Evolutionary conservation across 306 rosid species (phyloP), one percentile per base, ranked within the genome.

Genomic region (Vigna hirtella): DNA sequence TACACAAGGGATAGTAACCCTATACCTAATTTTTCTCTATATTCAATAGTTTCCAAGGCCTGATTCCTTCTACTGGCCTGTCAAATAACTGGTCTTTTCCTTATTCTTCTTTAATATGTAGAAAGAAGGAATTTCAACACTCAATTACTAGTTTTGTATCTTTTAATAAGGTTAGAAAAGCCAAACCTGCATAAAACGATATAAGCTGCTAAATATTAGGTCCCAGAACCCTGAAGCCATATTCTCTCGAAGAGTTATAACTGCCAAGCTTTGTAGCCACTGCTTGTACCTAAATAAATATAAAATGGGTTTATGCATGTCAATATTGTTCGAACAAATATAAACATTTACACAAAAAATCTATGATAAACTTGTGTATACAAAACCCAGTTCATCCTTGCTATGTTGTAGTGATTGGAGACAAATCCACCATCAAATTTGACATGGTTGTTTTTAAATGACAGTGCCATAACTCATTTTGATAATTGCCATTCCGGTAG

Each of bases 131-230:
- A 47, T 47, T 6, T 48, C 28, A 71, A 16, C 48, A 82, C n/a
- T 62, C 70, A 64, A 53, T 13, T 42, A 61, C 47, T 22, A 53
- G 26, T 30, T 53, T 73, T 22, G 30, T 22, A 76, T 26, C 8
- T 42, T 76, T 59, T 77, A 38, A 15, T 18, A 20, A 75, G 67
- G 34, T 18, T 56, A 83, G 72, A 51, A 17, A 62, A 73, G 66
- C 14, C 58, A 79, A 66, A 93, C 97, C 97, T 93, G 96, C 28
- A 90, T 90, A 64, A 87, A 87, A 22, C 93, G 96, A 51, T 86
- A 93, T 28, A 93, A 86, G 66, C 82, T 72, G 79, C 42, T 71
- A 72, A 93, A 93, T 78, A 90, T 89, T 83, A 87, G 52, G 84
- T 50, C 85, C 97, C 93, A 93, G 2, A 93, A 57, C 51, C 93